Base-by-base conservation (phyloP, 495 filamentous ascomycete species). In the Lentithecium fluviatile region DNA sequence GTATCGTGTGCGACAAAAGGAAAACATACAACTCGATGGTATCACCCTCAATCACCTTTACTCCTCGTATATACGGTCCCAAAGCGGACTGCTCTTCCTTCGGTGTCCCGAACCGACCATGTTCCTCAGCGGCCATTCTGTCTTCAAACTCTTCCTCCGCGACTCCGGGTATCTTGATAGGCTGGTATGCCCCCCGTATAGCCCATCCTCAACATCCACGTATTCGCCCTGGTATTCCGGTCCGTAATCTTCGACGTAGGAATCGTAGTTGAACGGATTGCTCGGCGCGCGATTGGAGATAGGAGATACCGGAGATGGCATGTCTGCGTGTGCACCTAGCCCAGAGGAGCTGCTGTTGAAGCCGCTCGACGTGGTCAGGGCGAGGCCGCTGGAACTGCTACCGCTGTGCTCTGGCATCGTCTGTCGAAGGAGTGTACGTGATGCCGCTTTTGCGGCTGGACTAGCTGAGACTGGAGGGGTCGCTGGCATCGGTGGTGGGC, bases 51-150 rank as follows among this genome's bases (percentile, higher is more conserved):
- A 15, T 15, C 4, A 3, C 29, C 15, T 12, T 63, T 52, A 62
- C 42, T 48, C 60, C 12, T 60, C 60, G 36, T 64, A 68, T 34
- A 68, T 52, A 8, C 60, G 55, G 48, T 68, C 65, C 51, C 52
- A 68, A 19, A 64, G 23, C 45, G 60, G 65, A 49, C 60, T 64
- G 52, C 43, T 57, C 12, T 51, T 45, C 47, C 55, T 23, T 32
- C 40, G 17, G 6, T 52, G 50, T n/a, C 32, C 36, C 20, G 6
- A 7, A 10, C 47, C 32, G 8, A 17, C 23, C 17, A 47, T 34
- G 45, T 60, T 68, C 53, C 57, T 36, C 36, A 68, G 37, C 20
- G 65, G 65, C 65, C 65, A 66, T 38, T 66, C 58, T 17, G 52
- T 60, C 45, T 45, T 60, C 32, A 40, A 42, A 12, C 34, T 40